Percentiles rank a stretch among this genome's conserved stretches.
Evolutionary conservation across 352 stramenopile species (phyloP).

Genomic region (Thraustochytrium sp.): DNA sequence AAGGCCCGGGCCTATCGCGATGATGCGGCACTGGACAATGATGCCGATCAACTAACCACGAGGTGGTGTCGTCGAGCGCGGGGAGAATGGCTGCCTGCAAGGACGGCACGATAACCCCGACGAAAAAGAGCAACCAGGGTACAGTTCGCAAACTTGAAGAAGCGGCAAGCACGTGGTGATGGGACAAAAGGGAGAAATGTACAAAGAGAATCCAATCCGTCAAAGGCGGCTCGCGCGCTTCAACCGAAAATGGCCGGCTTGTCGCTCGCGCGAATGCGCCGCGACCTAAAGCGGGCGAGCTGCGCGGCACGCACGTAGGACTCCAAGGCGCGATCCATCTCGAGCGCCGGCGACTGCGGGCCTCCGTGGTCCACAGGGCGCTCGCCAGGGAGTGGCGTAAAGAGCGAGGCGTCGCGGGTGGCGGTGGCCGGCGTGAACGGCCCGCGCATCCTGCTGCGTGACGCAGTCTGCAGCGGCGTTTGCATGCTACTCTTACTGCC

Average conservation of each 20-base stretch:
- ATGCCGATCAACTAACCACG: no score
- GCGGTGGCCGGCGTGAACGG: no score
- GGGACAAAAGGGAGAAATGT: background rate
- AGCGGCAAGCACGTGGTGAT: background rate
- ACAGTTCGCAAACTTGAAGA: no score
- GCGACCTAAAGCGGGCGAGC: background rate
- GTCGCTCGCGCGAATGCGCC: background rate
- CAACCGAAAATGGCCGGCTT: background rate
- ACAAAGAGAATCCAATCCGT: background rate
- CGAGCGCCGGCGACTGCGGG: background rate
- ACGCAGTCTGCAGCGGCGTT: no score
- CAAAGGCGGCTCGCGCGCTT: background rate
- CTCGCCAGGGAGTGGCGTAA: background rate
- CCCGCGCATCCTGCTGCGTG: no score
- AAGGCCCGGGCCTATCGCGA: no score
- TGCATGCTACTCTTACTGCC: no score
- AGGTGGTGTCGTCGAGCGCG: no score
- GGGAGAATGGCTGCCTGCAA: no score
- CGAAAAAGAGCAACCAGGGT: no score
- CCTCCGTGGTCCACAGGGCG: background rate
- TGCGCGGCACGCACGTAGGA: background rate
- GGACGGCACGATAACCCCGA: no score
- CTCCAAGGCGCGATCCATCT: background rate
- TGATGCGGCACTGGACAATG: no score
- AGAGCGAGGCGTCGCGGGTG: background rate